Evolutionary conservation across 2,329 filamentous ascomycete genomes (phyloP), one percentile per base, ranked within the genome.

Genomic region (Penicillium nordicum): DNA sequence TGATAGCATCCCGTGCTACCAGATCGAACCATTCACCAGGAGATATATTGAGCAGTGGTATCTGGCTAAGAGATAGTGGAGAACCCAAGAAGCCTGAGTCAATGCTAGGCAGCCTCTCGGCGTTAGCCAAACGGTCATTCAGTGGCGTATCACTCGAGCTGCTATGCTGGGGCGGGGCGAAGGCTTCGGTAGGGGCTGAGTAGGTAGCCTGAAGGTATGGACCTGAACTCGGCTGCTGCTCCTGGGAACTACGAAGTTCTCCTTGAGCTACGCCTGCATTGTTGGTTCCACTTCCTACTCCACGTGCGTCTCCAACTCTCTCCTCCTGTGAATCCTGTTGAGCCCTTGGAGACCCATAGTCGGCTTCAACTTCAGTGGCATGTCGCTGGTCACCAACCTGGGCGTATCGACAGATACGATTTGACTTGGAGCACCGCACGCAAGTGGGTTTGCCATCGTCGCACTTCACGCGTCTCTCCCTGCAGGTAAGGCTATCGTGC

Each of bases 11-110:
- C 14, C 63, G 62, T 8, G 63, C 63, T 18, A 65, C 34, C 37
- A 64, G 51, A 29, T 65, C 63, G 34, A 60, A 65, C 63, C 63
- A 65, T 36, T 65, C 62, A n/a, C 61, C 55, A 8, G 63, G 50
- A 8, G 62, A 58, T 25, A 43, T 54, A 10, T 54, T 49, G 29
- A 54, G 38, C 36, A 54, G 44, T 7, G 52, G 36, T 21, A 50
- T 43, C 47, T 60, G 52, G 36, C 52, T 50, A 4, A 53, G 53
- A 8, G 52, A 49, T 29, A 54, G 37, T 21, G 52, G 52, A 18
- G 44, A 48, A 23, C 10, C 38, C 12, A 53, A 53, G 46, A 53
- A 44, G 30, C 32, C n/a, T 4, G 50, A 43, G n/a, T 55, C 55
- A 27, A 60, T 14, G 9, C 54, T 41, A 18, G 57, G 34, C 10